Base-by-base conservation (phyloP, 495 filamentous ascomycete genomes). In the Chaetomium cochliodes region DNA sequence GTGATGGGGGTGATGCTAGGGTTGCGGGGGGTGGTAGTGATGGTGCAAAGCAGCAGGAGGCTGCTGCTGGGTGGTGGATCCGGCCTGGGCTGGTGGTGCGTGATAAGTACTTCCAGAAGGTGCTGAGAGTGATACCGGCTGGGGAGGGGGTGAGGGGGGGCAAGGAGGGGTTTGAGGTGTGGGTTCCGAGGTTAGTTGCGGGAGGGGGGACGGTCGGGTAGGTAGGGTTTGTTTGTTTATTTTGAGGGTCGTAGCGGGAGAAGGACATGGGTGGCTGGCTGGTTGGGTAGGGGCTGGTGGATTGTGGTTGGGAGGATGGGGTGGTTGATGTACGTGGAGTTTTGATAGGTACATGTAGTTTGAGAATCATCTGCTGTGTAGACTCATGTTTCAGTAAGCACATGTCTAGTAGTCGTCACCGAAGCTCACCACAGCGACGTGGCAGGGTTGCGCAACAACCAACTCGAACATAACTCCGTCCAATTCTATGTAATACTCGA, bases 61-160 rank as follows among this genome's bases (percentile, higher is more conserved):
- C 15, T n/a, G 37, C 30, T 12, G 49, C 23, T 26, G 49, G 61
- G 41, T 73, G 82, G 28, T 96, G 90, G 90, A 85, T 96, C 60
- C 86, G 89, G 2, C 78, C 81, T 6, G 84, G 84, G 46, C 76
- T 96, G 62, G 83, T 90, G 59, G 90, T 96, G 25, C 80, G 91
- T 55, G 92, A 97, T 77, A 87, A 87, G 67, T 93, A 93, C 69
- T 97, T 96, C 74, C 91, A 93, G 75, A 96, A 96, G 80, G 84
- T 86, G 22, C 73, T 97, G 56, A 85, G 87, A 63, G 86, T 93
- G 7, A 82, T 88, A 39, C 87, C 88, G 0, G 83, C 79, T 1
- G 60, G 56, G 2, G 89, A 90, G 69, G 90, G 90, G 0, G 87
- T 93, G 79, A 86, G 82, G 65, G 76, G 81, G 11, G 89, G 91